Evolutionary conservation across 1,139 yeast species (phyloP).

Genomic region (Insectozyma bohioensis): DNA sequence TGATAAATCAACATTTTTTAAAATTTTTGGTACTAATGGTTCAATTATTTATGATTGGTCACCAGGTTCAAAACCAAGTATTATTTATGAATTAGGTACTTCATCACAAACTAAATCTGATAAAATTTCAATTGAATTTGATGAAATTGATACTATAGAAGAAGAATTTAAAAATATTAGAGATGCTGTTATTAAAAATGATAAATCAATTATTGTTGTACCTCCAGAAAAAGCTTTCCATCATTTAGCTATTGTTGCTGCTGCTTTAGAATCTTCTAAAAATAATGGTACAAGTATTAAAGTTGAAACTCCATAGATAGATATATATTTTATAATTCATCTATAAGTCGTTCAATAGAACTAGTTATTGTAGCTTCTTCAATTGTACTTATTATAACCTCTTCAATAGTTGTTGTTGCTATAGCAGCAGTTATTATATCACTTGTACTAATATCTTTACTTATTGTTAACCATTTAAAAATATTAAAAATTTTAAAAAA

Average conservation of each 20-base stretch:
- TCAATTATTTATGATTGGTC: constrained; percentile 65
- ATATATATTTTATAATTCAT: constrained; percentile 10
- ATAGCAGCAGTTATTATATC: constrained; percentile 7
- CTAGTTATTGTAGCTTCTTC: constrained; percentile 3
- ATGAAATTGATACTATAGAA: constrained; percentile 52
- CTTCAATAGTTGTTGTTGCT: constrained; percentile 6
- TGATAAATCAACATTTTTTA: constrained; percentile 63
- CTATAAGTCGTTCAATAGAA: constrained; percentile 8
- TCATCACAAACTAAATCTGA: constrained; percentile 43
- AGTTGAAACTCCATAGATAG: constrained; percentile 34
- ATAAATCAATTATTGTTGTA: constrained; percentile 56
- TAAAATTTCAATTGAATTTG: constrained; percentile 49
- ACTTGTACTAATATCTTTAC: constrained; percentile 11
- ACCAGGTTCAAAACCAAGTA: constrained; percentile 50
- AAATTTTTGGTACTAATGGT: constrained; percentile 77
- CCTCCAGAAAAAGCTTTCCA: constrained; percentile 82
- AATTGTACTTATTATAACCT: background rate
- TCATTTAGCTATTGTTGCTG: constrained; percentile 86
- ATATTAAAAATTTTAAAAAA: constrained; percentile 47
- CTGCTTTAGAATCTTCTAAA: constrained; percentile 71
- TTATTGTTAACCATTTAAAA: constrained; percentile 30
- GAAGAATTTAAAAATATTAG: constrained; percentile 75
- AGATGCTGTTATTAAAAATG: constrained; percentile 63
- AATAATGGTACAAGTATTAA: constrained; percentile 57
- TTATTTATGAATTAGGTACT: constrained; percentile 47